Conservation (phyloP, 768 basidiomycete species). For the Naganishia antarctica region DNA sequence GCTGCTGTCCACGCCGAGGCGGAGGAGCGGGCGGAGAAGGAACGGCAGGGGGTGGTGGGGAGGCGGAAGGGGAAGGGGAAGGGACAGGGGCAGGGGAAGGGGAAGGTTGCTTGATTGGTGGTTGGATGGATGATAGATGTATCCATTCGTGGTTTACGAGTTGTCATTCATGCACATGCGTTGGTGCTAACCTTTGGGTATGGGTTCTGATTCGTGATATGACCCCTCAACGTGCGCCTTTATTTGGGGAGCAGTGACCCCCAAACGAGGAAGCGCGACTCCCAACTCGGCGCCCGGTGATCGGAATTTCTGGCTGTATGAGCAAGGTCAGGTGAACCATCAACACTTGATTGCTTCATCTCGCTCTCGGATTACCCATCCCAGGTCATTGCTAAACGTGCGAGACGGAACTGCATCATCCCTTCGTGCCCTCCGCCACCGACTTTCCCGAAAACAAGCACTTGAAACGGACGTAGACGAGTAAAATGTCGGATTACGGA, state of each 20-base stretch:
- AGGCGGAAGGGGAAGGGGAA: constrained; percentile 11
- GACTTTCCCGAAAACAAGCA: neutral
- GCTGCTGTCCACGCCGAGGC: constrained; percentile 3
- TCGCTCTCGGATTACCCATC: neutral
- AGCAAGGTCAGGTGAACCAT: neutral
- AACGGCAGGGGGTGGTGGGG: neutral
- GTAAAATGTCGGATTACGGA: constrained; percentile 19
- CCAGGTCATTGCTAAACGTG: neutral
- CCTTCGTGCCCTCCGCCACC: neutral
- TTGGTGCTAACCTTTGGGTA: no score
- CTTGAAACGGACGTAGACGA: neutral
- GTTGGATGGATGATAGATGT: no score
- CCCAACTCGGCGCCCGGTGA: no score
- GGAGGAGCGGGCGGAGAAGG: constrained; percentile 1
- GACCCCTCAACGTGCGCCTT: no score
- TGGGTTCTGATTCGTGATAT: no score
- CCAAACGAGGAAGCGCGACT: no score
- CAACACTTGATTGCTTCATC: neutral
- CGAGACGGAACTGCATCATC: neutral
- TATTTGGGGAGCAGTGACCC: no score
- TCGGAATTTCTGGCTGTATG: constrained; percentile 17
- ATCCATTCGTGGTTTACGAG: no score
- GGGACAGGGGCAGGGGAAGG: no score
- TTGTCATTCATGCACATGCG: no score
- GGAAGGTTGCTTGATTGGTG: no score